Conservation (phyloP, 129 eudicot species). For the sunflower (Helianthus annuus) region HanXRQr2.0-SUNRISE NC_035440.2:96420311-96420810, state of each 20-base stretch:
- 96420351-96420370: slow-evolving; percentile 4
- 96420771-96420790: too few species aligned
- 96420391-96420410: slow-evolving; percentile 70
- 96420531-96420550: slow-evolving; percentile 54
- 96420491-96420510: slow-evolving; percentile 78
- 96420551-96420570: neutral
- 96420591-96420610: too few species aligned
- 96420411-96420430: slow-evolving; percentile 89
- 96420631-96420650: too few species aligned
- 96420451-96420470: slow-evolving; percentile 80
- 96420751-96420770: too few species aligned
- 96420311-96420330: slow-evolving; percentile 30
- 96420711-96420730: too few species aligned
- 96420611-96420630: too few species aligned
- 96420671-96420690: too few species aligned
- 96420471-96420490: slow-evolving; percentile 87
- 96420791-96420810: too few species aligned
- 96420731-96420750: too few species aligned
- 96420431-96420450: slow-evolving; percentile 88
- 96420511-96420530: slow-evolving; percentile 82
- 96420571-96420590: too few species aligned
- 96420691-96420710: too few species aligned
- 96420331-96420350: slow-evolving; percentile 8
- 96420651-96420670: too few species aligned
- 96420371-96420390: slow-evolving; percentile 45